These are phyloP conservation scores for Athelia psychrophila DNA, from an alignment of 1,284 basidiomycete species.

Conservation along the genomic window DNA sequence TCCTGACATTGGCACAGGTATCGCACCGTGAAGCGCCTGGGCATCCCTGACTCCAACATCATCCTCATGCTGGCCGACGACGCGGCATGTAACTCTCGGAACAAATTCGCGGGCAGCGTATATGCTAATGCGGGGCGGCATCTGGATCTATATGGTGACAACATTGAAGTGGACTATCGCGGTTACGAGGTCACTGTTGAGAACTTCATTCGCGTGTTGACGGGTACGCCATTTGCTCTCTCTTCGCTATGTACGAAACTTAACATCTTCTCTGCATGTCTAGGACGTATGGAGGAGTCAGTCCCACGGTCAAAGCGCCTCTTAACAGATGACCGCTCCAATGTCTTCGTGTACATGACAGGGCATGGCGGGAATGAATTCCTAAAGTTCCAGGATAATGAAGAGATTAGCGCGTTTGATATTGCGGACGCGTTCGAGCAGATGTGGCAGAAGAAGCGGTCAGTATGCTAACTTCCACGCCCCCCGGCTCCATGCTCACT, in stretches of 20 bases:
- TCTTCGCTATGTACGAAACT: background rate
- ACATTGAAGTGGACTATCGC: constrained; percentile 97
- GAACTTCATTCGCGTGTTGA: constrained; percentile 89
- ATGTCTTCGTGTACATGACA: constrained; percentile 97
- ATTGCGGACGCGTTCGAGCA: constrained; percentile 96
- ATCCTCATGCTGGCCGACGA: constrained; percentile 99
- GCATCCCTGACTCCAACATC: constrained; percentile 97
- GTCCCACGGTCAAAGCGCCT: constrained; percentile 92
- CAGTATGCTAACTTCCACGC: no score
- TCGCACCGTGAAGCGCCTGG: constrained; percentile 95
- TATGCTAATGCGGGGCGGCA: constrained; percentile 79
- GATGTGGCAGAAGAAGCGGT: constrained; percentile 97
- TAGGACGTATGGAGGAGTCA: constrained; percentile 71
- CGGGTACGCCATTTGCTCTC: constrained; percentile 49
- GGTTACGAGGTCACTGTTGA: constrained; percentile 98
- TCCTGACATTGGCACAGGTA: constrained; percentile 58
- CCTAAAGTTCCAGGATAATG: constrained; percentile 98
- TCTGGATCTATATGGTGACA: constrained; percentile 93
- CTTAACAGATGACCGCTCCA: constrained; percentile 88
- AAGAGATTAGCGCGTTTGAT: constrained; percentile 96
- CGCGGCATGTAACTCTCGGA: constrained; percentile 90
- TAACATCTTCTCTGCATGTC: background rate
- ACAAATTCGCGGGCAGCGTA: constrained; percentile 89
- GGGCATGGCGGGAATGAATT: constrained; percentile 98
- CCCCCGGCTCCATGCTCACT: no score